Conservation (phyloP, 345 rosid genomes). For the Syzygium aqueum region DNA sequence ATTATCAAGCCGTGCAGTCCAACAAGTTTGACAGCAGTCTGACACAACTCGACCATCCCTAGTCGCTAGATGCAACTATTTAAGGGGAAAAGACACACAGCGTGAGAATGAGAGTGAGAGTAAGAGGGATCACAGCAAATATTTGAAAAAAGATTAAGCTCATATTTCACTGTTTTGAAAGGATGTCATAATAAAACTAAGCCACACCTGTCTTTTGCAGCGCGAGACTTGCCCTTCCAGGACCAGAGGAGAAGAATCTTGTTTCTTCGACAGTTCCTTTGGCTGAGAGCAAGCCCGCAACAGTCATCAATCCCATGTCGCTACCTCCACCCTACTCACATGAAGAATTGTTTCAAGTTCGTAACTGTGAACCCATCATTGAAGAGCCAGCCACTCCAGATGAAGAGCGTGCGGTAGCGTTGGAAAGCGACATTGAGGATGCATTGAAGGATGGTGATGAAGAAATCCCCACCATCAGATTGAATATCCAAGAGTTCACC, state of each 20-base stretch:
- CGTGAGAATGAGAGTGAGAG: not conserved
- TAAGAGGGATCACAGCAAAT: not conserved
- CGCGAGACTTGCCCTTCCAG: conserved; percentile 87
- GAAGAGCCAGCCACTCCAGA: conserved; percentile 90
- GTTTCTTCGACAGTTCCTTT: conserved; percentile 29
- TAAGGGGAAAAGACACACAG: not conserved
- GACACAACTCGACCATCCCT: not conserved
- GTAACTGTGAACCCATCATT: conserved; percentile 45
- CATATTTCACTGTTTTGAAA: not conserved
- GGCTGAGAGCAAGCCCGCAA: conserved; percentile 19
- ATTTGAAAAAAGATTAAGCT: not conserved
- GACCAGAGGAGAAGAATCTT: conserved; percentile 60
- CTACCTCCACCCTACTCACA: conserved; percentile 21
- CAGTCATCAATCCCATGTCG: conserved; percentile 27
- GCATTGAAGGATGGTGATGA: conserved; percentile 50
- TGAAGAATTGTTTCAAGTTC: not conserved
- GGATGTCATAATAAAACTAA: not conserved
- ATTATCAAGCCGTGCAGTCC: not conserved
- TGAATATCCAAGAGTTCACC: conserved; percentile 53
- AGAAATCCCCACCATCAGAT: conserved; percentile 70
- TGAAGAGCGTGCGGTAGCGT: conserved; percentile 27
- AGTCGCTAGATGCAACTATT: not conserved
- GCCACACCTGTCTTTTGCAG: conserved; percentile 31
- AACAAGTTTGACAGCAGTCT: not conserved
- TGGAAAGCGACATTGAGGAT: conserved; percentile 69